Percentiles rank a stretch among this genome's conserved stretches.
Conservation (phyloP, 2,329 filamentous ascomycete genomes). For the Graphilbum fragrans region DNA sequence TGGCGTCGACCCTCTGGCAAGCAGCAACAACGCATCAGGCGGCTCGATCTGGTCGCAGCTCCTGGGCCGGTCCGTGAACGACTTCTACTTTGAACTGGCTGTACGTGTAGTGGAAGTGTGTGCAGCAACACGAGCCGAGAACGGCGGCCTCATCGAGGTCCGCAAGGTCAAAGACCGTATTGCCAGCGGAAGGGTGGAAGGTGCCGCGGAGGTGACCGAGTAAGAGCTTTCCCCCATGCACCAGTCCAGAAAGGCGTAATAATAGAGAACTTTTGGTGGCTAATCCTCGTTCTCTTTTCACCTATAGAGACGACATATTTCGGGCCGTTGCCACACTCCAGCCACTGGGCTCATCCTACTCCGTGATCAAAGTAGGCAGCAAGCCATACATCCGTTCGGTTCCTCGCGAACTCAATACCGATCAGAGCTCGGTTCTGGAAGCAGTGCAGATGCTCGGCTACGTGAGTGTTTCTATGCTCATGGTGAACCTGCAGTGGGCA, state of each 20-base stretch:
- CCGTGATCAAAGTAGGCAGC: slow-evolving; percentile 69
- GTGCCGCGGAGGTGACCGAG: slow-evolving; percentile 70
- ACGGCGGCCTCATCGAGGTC: slow-evolving; percentile 82
- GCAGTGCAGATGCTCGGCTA: slow-evolving; percentile 82
- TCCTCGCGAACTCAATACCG: slow-evolving; percentile 87
- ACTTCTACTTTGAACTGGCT: slow-evolving; percentile 96
- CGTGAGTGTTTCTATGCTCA: slow-evolving; percentile 80
- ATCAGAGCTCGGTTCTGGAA: slow-evolving; percentile 87
- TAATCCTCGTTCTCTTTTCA: too few species aligned
- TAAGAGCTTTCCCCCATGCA: slow-evolving; percentile 28
- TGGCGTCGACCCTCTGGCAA: slow-evolving; percentile 87
- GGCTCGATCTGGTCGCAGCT: slow-evolving; percentile 87
- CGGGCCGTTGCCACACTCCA: slow-evolving; percentile 78
- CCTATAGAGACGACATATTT: slow-evolving; percentile 66
- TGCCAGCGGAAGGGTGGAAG: slow-evolving; percentile 59
- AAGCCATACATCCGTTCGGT: slow-evolving; percentile 84
- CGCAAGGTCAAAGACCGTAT: slow-evolving; percentile 69
- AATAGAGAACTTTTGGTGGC: too few species aligned
- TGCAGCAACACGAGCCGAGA: slow-evolving; percentile 72
- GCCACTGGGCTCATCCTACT: slow-evolving; percentile 81
- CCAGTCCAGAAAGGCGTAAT: too few species aligned
- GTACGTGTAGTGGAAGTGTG: slow-evolving; percentile 94
- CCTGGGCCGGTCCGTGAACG: slow-evolving; percentile 81
- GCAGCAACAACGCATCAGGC: slow-evolving; percentile 36
- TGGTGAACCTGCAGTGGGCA: slow-evolving; percentile 78